Evolutionary conservation across 495 filamentous ascomycete genomes (phyloP).

Genomic region (Lophiotrema nucula): DNA sequence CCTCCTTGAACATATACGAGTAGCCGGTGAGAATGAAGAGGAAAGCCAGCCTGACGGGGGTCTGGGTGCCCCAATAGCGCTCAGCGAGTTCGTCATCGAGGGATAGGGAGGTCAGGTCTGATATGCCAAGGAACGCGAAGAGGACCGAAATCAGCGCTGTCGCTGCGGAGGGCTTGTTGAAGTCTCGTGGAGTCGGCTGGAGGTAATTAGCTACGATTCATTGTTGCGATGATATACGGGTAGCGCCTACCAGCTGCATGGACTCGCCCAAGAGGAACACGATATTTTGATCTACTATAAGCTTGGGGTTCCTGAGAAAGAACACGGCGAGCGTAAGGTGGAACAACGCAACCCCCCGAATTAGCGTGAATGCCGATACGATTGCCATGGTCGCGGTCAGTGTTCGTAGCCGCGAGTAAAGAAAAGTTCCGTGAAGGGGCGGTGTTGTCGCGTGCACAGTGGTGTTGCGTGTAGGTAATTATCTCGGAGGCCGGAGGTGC

Average conservation of each 20-base stretch:
- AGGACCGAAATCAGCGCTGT: constrained; percentile 70
- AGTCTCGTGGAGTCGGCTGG: constrained; percentile 48
- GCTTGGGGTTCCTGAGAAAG: constrained; percentile 68
- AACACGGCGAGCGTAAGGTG: constrained; percentile 79
- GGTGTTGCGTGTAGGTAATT: too few relatives aligned
- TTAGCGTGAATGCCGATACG: constrained; percentile 70
- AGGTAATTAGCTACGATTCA: not conserved
- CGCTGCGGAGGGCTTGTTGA: constrained; percentile 62
- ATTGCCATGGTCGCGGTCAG: constrained; percentile 63
- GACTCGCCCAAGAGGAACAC: constrained; percentile 82
- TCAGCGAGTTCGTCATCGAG: constrained; percentile 66
- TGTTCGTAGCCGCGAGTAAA: too few relatives aligned
- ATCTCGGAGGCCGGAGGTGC: too few relatives aligned
- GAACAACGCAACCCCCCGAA: constrained; percentile 76
- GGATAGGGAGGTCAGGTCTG: constrained; percentile 71
- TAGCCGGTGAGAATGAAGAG: constrained; percentile 67
- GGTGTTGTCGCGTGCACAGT: too few relatives aligned
- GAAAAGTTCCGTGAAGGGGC: too few relatives aligned
- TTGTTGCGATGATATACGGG: not conserved
- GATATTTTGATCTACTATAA: constrained; percentile 73
- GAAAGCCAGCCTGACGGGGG: constrained; percentile 58
- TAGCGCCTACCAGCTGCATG: constrained; percentile 63
- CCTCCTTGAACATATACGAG: constrained; percentile 60
- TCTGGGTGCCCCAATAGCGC: constrained; percentile 68
- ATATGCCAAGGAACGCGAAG: constrained; percentile 63